Evolutionary conservation across 2,329 filamentous ascomycete genomes (phyloP).

Genomic region (Blumeria hordei): DNA sequence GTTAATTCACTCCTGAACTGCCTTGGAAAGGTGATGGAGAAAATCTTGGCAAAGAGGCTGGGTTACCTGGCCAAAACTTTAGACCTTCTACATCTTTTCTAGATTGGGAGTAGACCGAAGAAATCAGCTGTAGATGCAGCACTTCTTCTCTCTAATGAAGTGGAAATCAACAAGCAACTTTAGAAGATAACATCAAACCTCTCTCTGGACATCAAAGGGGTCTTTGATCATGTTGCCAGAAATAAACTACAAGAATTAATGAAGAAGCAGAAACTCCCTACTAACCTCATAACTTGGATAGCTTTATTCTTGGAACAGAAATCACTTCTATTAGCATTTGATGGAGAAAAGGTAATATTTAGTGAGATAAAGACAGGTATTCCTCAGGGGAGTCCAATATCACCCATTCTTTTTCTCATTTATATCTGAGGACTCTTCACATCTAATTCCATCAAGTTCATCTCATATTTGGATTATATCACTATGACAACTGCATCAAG

Average conservation of each 20-base stretch:
- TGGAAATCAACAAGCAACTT: not conserved
- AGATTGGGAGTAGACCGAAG: not conserved
- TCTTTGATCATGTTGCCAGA: not conserved
- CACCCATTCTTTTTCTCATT: not conserved
- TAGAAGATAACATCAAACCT: not conserved
- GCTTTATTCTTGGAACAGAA: not conserved
- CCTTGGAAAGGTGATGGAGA: not conserved
- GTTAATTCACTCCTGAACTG: slow-evolving; percentile 1
- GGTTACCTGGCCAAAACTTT: not conserved
- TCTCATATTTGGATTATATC: not conserved
- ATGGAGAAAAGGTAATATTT: not conserved
- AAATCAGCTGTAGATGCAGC: not conserved
- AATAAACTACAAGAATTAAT: not conserved
- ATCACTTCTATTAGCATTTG: not conserved
- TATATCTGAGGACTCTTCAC: not conserved
- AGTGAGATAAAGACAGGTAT: not conserved
- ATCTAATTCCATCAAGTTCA: not conserved
- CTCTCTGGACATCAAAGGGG: not conserved
- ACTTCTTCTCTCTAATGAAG: not conserved
- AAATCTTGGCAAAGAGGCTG: not conserved
- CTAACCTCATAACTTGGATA: not conserved
- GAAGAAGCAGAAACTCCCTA: not conserved
- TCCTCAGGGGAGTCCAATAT: not conserved
- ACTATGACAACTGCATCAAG: not conserved
- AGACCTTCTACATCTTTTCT: not conserved